Conservation (phyloP, 345 rosid species). For the Eucalyptus curtisii region DNA sequence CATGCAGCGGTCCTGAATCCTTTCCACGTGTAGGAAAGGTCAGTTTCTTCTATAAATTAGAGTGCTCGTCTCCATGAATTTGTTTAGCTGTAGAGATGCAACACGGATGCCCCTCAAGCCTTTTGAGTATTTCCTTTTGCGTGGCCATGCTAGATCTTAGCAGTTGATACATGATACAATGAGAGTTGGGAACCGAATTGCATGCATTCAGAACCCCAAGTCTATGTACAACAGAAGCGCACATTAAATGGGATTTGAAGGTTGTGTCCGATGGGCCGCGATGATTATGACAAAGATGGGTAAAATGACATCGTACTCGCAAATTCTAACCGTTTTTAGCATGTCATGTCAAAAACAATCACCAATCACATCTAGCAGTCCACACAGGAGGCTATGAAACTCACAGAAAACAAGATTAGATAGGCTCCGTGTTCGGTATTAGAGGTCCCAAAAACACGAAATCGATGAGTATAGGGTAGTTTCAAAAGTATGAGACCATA, state of each 20-base stretch:
- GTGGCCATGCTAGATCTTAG: neutral
- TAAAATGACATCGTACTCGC: neutral
- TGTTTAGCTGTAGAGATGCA: neutral
- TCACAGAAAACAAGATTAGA: neutral
- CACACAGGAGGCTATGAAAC: neutral
- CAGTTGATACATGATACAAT: neutral
- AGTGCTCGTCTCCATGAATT: neutral
- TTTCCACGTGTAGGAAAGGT: neutral
- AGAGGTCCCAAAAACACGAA: neutral
- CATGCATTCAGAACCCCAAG: neutral
- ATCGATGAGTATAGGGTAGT: neutral
- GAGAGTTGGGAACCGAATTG: neutral
- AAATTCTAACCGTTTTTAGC: neutral
- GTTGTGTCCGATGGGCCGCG: accelerated
- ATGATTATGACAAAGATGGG: neutral
- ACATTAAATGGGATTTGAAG: neutral
- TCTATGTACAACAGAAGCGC: neutral
- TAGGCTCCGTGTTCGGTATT: neutral
- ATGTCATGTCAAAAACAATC: neutral
- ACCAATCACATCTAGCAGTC: neutral
- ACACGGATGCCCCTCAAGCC: neutral
- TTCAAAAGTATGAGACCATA: neutral
- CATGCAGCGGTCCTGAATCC: neutral
- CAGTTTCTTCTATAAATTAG: neutral
- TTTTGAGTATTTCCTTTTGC: neutral